phyloP scores from a whole-genome alignment of 1,284 basidiomycete genomes.

The Wallemia hederae region DNA sequence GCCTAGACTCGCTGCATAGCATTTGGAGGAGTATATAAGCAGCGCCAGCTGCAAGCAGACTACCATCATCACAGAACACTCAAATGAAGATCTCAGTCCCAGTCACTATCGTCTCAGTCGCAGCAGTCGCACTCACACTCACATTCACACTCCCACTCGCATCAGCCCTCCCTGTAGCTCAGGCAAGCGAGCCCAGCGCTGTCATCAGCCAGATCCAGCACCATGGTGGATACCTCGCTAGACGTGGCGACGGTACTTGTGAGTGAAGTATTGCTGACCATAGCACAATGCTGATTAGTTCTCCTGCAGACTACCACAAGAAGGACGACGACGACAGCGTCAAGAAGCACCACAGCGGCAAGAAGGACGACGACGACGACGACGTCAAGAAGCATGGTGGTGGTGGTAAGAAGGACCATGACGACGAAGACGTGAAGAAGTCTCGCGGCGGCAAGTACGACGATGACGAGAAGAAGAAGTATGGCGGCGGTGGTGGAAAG shows the following conservation, averaged over 20 bases:
- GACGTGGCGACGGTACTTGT: too few relatives aligned
- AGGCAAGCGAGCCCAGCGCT: background rate
- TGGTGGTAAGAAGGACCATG: background rate
- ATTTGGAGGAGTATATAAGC: too few relatives aligned
- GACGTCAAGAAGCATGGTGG: background rate
- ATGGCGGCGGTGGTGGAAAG: background rate
- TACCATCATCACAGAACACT: background rate
- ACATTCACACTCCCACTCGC: background rate
- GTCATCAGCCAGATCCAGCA: too few relatives aligned
- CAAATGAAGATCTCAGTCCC: too few relatives aligned
- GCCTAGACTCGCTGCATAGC: too few relatives aligned
- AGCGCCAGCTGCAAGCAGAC: too few relatives aligned
- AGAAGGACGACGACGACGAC: background rate
- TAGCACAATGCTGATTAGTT: too few relatives aligned
- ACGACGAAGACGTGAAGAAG: background rate
- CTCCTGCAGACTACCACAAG: background rate
- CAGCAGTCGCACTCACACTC: too few relatives aligned
- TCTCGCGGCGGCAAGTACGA: too few relatives aligned
- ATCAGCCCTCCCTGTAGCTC: background rate
- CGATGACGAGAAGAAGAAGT: background rate
- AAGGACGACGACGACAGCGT: background rate
- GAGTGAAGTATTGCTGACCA: too few relatives aligned
- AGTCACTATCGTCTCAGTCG: too few relatives aligned
- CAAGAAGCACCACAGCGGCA: background rate
- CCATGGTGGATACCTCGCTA: too few relatives aligned